Evolutionary conservation across 371 early-diverging fungal species (phyloP).

Genomic region (Dinochytrium kinnereticum): DNA sequence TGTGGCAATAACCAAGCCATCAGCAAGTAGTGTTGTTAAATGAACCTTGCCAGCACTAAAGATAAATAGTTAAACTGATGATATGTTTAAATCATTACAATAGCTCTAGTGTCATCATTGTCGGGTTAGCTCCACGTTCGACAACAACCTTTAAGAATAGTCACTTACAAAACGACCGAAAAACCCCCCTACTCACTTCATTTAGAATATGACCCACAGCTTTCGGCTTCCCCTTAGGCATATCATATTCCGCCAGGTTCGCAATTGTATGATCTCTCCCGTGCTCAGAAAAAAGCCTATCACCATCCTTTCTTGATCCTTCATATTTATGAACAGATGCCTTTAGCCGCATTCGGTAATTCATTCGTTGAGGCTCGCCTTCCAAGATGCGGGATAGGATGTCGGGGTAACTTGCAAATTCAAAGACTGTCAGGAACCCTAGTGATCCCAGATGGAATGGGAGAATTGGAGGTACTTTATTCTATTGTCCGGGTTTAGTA

Average conservation of each 20-base stretch:
- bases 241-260: not conserved
- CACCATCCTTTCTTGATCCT: not conserved
- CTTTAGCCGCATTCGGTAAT: conserved; percentile 85
- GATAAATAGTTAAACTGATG: not conserved
- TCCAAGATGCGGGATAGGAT: conserved; percentile 34
- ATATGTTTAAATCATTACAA: conserved; percentile 16
- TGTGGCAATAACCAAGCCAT: conserved; percentile 90
- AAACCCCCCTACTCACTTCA: conserved; percentile 14
- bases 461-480: conserved; percentile 82
- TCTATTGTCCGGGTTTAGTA: conserved; percentile 57
- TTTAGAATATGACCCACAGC: conserved; percentile 33
- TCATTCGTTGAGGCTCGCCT: conserved; percentile 64
- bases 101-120: conserved; percentile 73
- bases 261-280: not conserved
- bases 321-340: conserved; percentile 72
- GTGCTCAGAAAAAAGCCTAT: not conserved
- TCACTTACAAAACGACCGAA: conserved; percentile 36
- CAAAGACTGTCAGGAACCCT: conserved; percentile 90
- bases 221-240: conserved; percentile 2
- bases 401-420: conserved; percentile 66
- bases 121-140: conserved; percentile 88
- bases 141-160: conserved; percentile 86
- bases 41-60: conserved; percentile 68
- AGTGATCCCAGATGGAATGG: conserved; percentile 80
- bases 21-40: conserved; percentile 63